These are phyloP conservation scores for Neurospora sp. DNA, from an alignment of 495 filamentous ascomycete genomes.

Conservation along the genomic window DNA sequence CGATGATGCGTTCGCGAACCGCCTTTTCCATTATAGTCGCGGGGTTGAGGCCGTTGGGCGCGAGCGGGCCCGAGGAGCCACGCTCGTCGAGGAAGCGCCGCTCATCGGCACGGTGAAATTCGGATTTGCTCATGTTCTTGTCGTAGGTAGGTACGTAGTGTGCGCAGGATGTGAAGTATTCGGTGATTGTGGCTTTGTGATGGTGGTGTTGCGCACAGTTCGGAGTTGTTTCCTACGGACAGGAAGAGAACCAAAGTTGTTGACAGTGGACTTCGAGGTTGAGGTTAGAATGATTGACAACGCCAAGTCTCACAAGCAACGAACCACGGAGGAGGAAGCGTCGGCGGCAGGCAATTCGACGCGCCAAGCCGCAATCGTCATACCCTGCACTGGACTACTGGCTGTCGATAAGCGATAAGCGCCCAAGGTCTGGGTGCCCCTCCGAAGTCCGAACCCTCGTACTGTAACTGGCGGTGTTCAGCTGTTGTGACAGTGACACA, in stretches of 20 bases:
- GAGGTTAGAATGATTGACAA: not conserved
- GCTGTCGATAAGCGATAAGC: not conserved
- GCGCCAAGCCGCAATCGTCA: not conserved
- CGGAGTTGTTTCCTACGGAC: not conserved
- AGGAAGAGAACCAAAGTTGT: not conserved
- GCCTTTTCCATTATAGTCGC: slow-evolving; percentile 85
- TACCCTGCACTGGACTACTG: not conserved
- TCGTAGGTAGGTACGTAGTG: not conserved
- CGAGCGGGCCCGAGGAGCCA: slow-evolving; percentile 40
- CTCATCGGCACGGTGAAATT: slow-evolving; percentile 60
- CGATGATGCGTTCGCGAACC: slow-evolving; percentile 86
- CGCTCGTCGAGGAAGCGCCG: slow-evolving; percentile 70
- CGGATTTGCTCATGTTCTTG: slow-evolving; percentile 17
- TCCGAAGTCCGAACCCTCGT: not conserved
- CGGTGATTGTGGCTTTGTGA: not conserved
- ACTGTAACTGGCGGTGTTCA: not conserved
- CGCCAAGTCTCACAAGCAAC: not conserved
- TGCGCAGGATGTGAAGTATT: not conserved
- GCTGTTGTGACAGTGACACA: not conserved
- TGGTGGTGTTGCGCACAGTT: not conserved
- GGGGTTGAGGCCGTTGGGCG: slow-evolving; percentile 69
- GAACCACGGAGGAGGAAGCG: not conserved
- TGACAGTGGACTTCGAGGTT: not conserved
- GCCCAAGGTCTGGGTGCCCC: not conserved
- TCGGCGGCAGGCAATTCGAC: not conserved